Base-by-base conservation (phyloP, 345 rosid genomes). In the Moricandia moricandioides region DNA sequence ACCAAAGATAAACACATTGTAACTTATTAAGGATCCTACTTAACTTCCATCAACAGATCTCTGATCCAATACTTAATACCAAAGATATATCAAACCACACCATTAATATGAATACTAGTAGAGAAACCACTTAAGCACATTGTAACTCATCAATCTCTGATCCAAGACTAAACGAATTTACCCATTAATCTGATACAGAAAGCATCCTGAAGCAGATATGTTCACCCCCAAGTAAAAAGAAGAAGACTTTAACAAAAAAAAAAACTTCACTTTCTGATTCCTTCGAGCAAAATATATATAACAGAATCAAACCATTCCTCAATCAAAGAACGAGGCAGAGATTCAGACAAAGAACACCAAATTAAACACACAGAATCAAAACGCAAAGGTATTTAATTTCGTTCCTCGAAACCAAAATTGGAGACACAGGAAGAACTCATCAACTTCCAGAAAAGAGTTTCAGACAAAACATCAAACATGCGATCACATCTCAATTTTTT, bases 51-150 rank as follows among this genome's bases (percentile, higher is more conserved):
- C 64, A 59, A 71, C n/a, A n/a, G n/a, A n/a, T n/a, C n/a, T n/a
- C n/a, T n/a, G n/a, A n/a, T 66, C 9, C 3, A 34, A 66, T 93
- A 93, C 79, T 97, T 93, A 84, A 65, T 49, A 64, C 70, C 37
- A 39, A 72, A 67, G 33, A 49, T 52, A 2, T 21, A 21, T 21
- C 24, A 5, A 67, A 58, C 35, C 24, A 37, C 13, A 37, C 13
- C 39, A 45, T 49, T 30, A 56, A 47, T 12, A 4, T 8, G 5
- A 39, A 54, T 26, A 62, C 70, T 62, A 62, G 69, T 49, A 52
- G 13, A 75, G 12, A 16, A 54, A 39, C 18, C 43, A 30, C 58
- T 27, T 39, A 10, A 18, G 33, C 70, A 62, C 70, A 70, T 24
- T 65, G 16, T 39, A 71, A 8, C 43, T 49, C 17, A 16, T 61